phyloP scores from a whole-genome alignment of 805 yeast genomes.

The Pichia membranifaciens region DNA sequence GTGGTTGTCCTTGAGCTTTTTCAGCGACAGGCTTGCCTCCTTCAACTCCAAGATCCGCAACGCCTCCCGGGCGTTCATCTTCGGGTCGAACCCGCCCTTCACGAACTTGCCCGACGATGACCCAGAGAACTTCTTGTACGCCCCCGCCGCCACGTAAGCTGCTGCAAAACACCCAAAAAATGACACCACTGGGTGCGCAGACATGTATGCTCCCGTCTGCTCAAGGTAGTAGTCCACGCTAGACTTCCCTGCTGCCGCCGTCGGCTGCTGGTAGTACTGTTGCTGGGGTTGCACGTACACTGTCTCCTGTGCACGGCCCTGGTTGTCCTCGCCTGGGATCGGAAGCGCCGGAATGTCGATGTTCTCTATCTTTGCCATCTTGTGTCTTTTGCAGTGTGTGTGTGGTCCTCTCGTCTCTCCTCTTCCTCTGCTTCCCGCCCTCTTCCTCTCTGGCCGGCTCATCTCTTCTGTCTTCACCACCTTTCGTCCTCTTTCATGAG shows the following conservation, averaged over 20 bases:
- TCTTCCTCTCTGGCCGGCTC: not conserved
- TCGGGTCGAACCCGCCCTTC: conserved; percentile 89
- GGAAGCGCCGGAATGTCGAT: conserved; percentile 53
- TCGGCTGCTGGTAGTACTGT: conserved; percentile 20
- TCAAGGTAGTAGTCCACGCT: conserved; percentile 59
- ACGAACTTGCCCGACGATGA: conserved; percentile 58
- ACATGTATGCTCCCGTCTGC: conserved; percentile 50
- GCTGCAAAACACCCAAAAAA: conserved; percentile 63
- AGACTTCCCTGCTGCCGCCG: conserved; percentile 29
- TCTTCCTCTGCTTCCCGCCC: not conserved
- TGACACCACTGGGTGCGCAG: conserved; percentile 71
- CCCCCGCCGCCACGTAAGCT: conserved; percentile 60
- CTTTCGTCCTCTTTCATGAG: too few relatives aligned
- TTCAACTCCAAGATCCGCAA: conserved; percentile 72
- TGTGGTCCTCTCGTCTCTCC: not conserved
- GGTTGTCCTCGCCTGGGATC: conserved; percentile 44
- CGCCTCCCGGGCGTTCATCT: conserved; percentile 87
- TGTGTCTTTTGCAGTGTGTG: not conserved
- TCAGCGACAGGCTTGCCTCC: conserved; percentile 56
- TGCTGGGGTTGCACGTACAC: conserved; percentile 21
- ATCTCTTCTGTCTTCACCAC: too few relatives aligned
- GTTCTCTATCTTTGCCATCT: conserved; percentile 29
- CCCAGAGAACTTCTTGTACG: conserved; percentile 61
- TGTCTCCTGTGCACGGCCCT: conserved; percentile 6
- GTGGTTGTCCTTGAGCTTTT: conserved; percentile 71